Evolutionary conservation across 768 basidiomycete species (phyloP).

Genomic region (Suillus brevipes): DNA sequence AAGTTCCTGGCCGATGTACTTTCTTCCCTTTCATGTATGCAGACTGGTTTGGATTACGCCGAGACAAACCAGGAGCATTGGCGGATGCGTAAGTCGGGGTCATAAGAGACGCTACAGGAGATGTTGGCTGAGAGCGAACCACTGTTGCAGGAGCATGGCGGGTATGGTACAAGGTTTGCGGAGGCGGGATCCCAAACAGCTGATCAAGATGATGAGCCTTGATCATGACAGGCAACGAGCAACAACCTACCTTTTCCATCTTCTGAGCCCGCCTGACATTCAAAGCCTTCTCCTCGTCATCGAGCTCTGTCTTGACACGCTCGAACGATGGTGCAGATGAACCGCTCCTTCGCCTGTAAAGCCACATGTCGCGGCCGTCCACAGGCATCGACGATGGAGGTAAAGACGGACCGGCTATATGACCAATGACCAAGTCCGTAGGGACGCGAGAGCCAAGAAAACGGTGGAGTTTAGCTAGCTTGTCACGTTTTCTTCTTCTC

Average conservation of each 20-base stretch:
- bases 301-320: slow-evolving; percentile 67
- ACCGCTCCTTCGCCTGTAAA: slow-evolving; percentile 53
- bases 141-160: slow-evolving; percentile 44
- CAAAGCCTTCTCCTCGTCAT: slow-evolving; percentile 72
- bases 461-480: slow-evolving; percentile 79
- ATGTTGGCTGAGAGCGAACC: slow-evolving; percentile 30
- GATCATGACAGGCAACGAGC: not conserved
- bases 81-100: slow-evolving; percentile 21
- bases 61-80: slow-evolving; percentile 22
- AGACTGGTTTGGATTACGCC: slow-evolving; percentile 48
- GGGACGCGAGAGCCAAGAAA: slow-evolving; percentile 85
- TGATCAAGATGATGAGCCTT: slow-evolving; percentile 28
- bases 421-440: slow-evolving; percentile 60
- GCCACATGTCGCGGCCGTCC: slow-evolving; percentile 42
- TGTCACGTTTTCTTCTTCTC: slow-evolving; percentile 68
- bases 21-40: slow-evolving; percentile 50
- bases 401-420: slow-evolving; percentile 32
- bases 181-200: slow-evolving; percentile 83
- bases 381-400: slow-evolving; percentile 31
- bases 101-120: slow-evolving; percentile 15
- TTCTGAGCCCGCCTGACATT: slow-evolving; percentile 80
- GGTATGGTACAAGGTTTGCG: slow-evolving; percentile 76
- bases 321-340: slow-evolving; percentile 54
- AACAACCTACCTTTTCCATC: slow-evolving; percentile 74
- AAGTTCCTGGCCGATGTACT: slow-evolving; percentile 52